These are phyloP conservation scores for Allium cepa DNA, from an alignment of 106 monocot genomes.

Conservation along the genomic window DNA sequence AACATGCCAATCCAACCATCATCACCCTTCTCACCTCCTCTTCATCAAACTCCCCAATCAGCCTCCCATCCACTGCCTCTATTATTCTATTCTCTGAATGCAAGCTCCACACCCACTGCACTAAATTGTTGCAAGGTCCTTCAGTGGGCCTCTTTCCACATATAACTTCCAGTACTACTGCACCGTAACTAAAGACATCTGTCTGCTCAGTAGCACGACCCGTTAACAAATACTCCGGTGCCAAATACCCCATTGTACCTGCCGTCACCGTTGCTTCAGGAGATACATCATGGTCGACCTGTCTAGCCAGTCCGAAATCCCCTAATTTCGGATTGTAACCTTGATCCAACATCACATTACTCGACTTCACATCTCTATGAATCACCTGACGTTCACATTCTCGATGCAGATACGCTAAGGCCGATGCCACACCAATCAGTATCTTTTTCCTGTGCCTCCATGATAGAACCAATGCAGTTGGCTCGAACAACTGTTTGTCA, in stretches of 20 bases:
- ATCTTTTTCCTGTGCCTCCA: slow-evolving; percentile 76
- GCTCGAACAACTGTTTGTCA: slow-evolving; percentile 72
- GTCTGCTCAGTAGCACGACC: slow-evolving; percentile 90
- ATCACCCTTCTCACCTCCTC: slow-evolving; percentile 54
- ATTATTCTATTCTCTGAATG: slow-evolving; percentile 53
- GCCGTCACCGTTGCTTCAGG: slow-evolving; percentile 86
- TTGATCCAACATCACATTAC: slow-evolving; percentile 96
- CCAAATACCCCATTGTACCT: slow-evolving; percentile 97
- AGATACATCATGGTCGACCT: slow-evolving; percentile 71
- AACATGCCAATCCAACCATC: slow-evolving; percentile 72
- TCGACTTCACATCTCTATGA: slow-evolving; percentile 97
- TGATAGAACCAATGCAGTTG: slow-evolving; percentile 16
- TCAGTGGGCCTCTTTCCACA: slow-evolving; percentile 75
- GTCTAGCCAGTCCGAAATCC: slow-evolving; percentile 91
- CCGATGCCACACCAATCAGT: slow-evolving; percentile 79
- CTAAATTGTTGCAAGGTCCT: slow-evolving; percentile 40
- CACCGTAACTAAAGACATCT: slow-evolving; percentile 96
- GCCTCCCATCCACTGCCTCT: slow-evolving; percentile 48
- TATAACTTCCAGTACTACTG: slow-evolving; percentile 66
- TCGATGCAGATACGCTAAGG: slow-evolving; percentile 93
- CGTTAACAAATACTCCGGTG: slow-evolving; percentile 93
- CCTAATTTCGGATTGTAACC: slow-evolving; percentile 84
- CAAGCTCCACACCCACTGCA: slow-evolving; percentile 89
- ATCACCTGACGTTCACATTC: slow-evolving; percentile 96
- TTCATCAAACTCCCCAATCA: slow-evolving; percentile 59